Evolutionary conservation across 2,329 filamentous ascomycete genomes (phyloP).

Genomic region (Paecilomyces fulvus): DNA sequence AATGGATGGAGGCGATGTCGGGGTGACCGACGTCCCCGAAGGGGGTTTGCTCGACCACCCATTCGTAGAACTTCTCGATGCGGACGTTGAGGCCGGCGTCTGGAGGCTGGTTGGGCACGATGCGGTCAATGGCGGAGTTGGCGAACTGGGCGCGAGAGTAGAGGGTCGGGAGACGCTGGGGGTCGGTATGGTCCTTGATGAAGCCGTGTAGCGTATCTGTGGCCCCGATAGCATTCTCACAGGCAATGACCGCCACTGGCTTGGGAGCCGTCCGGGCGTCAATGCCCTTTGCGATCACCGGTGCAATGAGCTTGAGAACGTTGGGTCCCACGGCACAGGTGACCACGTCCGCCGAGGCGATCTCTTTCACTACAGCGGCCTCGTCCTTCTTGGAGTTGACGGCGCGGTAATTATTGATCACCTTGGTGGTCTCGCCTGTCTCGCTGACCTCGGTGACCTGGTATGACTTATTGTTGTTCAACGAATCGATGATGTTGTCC

Average conservation of each 20-base stretch:
- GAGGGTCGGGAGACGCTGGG: slow-evolving; percentile 59
- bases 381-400: slow-evolving; percentile 90
- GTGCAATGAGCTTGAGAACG: slow-evolving; percentile 92
- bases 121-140: slow-evolving; percentile 97
- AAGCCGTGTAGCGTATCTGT: slow-evolving; percentile 77
- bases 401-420: slow-evolving; percentile 90
- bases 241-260: slow-evolving; percentile 87
- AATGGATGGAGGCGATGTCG: slow-evolving; percentile 79
- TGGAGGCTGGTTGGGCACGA: slow-evolving; percentile 82
- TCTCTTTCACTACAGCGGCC: slow-evolving; percentile 72
- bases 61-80: slow-evolving; percentile 98
- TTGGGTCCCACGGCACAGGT: slow-evolving; percentile 96
- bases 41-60: slow-evolving; percentile 85
- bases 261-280: slow-evolving; percentile 58
- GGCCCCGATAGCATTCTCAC: slow-evolving; percentile 94
- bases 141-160: slow-evolving; percentile 75
- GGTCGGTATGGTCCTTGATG: slow-evolving; percentile 70
- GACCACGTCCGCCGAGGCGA: slow-evolving; percentile 78
- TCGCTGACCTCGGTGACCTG: slow-evolving; percentile 86
- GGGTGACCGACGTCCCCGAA: slow-evolving; percentile 66
- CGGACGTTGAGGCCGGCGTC: slow-evolving; percentile 79
- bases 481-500: slow-evolving; percentile 67
- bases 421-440: slow-evolving; percentile 70
- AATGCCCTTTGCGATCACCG: slow-evolving; percentile 90
- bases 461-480: slow-evolving; percentile 72